Evolutionary conservation across 352 stramenopile species (phyloP), one percentile per base, ranked within the genome.

Genomic region (Phytophthora colocasiae): DNA sequence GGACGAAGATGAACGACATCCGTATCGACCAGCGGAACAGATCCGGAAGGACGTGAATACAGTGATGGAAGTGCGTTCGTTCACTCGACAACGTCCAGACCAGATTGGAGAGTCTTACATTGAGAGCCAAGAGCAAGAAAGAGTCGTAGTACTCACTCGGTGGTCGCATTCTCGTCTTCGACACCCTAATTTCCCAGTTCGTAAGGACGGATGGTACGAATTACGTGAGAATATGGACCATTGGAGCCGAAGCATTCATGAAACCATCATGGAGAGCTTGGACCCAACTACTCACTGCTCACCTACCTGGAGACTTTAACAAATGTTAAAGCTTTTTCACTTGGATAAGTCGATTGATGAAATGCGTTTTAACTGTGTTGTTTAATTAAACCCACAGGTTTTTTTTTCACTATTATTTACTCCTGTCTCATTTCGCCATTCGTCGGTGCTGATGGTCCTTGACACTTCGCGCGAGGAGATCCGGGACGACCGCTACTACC

Each of bases 231-330:
- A 71, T 32, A 78, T 81, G 70, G 73, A 82, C 32, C 45, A 56
- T 17, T 81, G 70, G 70, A 75, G 73, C 43, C 71, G 80, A 41
- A 80, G 62, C 15, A 77, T 84, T 60, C 73, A 80, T 49, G 61
- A 74, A 8, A 77, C 63, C 12, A 66, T 84, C 31, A 64, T 71
- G 52, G 69, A 79, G 41, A 71, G 53, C 24, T 58, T 79, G 40
- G 53, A 54, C 11, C 34, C 60, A 17, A 32, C 15, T 22, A 36
- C 45, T 2, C 32, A 53, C 15, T 45, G n/a, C 36, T 44, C 51
- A 46, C 32, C 52, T 3, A 68, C 32, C 2, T 71, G 63, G 56
- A 32, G 31, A 26, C 29, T 56, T 27, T 58, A 58, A 44, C 17
- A 15, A 12, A 7, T 52, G 39, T 44, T n/a, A 34, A 34, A 34